Evolutionary conservation across 2,329 filamentous ascomycete species (phyloP).

Genomic region (Penicillium glabrum): DNA sequence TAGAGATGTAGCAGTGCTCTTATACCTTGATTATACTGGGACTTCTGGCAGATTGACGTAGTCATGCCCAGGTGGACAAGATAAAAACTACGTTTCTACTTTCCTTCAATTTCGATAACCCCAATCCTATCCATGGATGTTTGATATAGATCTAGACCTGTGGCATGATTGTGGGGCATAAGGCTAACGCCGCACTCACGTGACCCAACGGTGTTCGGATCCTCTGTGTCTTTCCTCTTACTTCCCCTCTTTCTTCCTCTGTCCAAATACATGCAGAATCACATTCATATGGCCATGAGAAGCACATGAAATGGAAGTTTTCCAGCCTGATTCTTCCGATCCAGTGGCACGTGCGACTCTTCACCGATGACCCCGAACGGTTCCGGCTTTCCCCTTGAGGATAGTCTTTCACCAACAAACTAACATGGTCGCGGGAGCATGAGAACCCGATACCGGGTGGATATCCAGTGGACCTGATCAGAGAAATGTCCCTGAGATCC

Average conservation of each 20-base stretch:
- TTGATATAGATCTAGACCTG: background rate
- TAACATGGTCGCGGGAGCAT: slow-evolving; percentile 9
- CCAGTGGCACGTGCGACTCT: slow-evolving; percentile 11
- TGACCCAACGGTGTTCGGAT: background rate
- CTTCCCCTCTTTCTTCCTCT: background rate
- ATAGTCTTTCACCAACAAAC: background rate
- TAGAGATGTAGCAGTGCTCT: too few species aligned
- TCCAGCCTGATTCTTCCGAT: slow-evolving; percentile 10
- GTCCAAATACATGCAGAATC: background rate
- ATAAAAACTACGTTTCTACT: too few species aligned
- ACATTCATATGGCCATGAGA: background rate
- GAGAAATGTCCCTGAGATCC: slow-evolving; percentile 2
- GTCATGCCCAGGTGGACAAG: too few species aligned
- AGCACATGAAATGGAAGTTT: background rate
- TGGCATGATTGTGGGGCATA: background rate
- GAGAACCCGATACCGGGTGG: slow-evolving; percentile 10
- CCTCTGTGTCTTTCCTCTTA: background rate
- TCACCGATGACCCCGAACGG: slow-evolving; percentile 19
- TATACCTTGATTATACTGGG: too few species aligned
- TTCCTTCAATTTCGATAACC: too few species aligned
- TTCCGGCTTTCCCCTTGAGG: slow-evolving; percentile 21
- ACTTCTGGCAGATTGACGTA: too few species aligned
- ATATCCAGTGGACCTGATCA: slow-evolving; percentile 12
- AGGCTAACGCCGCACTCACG: background rate
- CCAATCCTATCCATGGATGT: background rate